Conservation (phyloP, 805 yeast species). For the Starmerella stigmatis region DNA sequence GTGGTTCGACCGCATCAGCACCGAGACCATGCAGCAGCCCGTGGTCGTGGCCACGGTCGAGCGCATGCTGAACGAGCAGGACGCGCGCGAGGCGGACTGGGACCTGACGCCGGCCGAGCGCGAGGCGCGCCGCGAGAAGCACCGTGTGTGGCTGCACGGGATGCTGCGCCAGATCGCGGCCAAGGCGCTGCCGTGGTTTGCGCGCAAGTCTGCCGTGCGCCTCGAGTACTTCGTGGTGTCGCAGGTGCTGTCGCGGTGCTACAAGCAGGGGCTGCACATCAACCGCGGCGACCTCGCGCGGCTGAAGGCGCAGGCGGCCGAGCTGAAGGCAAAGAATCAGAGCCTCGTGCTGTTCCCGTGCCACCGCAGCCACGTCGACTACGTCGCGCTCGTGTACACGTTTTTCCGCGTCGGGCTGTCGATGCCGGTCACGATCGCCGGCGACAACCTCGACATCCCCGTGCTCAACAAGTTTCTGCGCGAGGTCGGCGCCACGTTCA, state of each 20-base stretch:
- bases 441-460: slow-evolving; percentile 55
- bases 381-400: slow-evolving; percentile 46
- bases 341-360: slow-evolving; percentile 43
- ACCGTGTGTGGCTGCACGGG: slow-evolving; percentile 27
- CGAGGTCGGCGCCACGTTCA: slow-evolving; percentile 47
- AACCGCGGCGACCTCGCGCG: slow-evolving; percentile 30
- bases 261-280: slow-evolving; percentile 37
- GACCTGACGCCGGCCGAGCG: slow-evolving; percentile 23
- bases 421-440: slow-evolving; percentile 50
- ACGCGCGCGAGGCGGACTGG: slow-evolving; percentile 27
- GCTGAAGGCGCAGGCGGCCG: slow-evolving; percentile 29
- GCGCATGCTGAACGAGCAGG: slow-evolving; percentile 28
- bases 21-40: slow-evolving; percentile 28
- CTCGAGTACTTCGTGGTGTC: slow-evolving; percentile 32
- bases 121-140: slow-evolving; percentile 24
- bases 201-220: slow-evolving; percentile 27
- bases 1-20: slow-evolving; percentile 26
- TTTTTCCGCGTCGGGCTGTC: slow-evolving; percentile 45
- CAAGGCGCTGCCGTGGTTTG: slow-evolving; percentile 31
- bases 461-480: slow-evolving; percentile 43
- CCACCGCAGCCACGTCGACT: slow-evolving; percentile 54
- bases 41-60: slow-evolving; percentile 27
- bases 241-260: slow-evolving; percentile 33
- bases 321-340: slow-evolving; percentile 30
- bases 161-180: slow-evolving; percentile 28